Base-by-base conservation (phyloP, 495 filamentous ascomycete species). In the Pseudomonodictys pantanalensis region DNA sequence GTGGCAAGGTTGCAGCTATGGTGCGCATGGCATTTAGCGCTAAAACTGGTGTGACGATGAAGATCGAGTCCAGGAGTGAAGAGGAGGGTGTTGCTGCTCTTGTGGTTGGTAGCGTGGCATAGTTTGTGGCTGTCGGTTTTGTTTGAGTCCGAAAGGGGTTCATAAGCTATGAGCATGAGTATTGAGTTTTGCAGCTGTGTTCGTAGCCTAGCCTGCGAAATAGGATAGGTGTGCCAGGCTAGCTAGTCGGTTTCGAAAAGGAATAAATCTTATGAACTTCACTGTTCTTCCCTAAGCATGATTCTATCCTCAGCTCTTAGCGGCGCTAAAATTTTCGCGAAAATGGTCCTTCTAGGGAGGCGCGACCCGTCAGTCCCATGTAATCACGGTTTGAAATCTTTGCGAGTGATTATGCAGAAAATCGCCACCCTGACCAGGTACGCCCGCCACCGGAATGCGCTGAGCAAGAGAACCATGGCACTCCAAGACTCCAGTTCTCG, bases 11-110 rank as follows among this genome's bases (percentile, higher is more conserved):
- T 2, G 91, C 90, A 32, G 87, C 88, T 47, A 84, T 86, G 56
- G 81, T 97, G 62, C 83, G 90, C 76, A 95, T 98, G 93, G 93
- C 92, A 3, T 97, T 83, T 75, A 92, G 88, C 45, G 83, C 86
- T 62, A 96, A 95, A 79, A 87, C 83, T 32, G 93, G 93, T 20
- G 90, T 97, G 20, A 95, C 93, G 30, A 90, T 90, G 60, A 97
- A 97, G 82, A 88, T 97, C 58, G 88, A 87, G 33, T 88, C 90
- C 52, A 81, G 93, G 65, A 85, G 86, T 63, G 95, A 98, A 72
- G 93, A 97, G 76, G 90, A 92, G 70, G 89, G 90, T 48, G 85
- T 98, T 62, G 92, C 92, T 44, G 80, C 84, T 51, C 78, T 92
- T 68, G 81, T 97, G 54, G 82, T 97, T 69, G 90, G 81, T 56